phyloP scores from a whole-genome alignment of 1,139 yeast species.

The Diutina sp. region DNA sequence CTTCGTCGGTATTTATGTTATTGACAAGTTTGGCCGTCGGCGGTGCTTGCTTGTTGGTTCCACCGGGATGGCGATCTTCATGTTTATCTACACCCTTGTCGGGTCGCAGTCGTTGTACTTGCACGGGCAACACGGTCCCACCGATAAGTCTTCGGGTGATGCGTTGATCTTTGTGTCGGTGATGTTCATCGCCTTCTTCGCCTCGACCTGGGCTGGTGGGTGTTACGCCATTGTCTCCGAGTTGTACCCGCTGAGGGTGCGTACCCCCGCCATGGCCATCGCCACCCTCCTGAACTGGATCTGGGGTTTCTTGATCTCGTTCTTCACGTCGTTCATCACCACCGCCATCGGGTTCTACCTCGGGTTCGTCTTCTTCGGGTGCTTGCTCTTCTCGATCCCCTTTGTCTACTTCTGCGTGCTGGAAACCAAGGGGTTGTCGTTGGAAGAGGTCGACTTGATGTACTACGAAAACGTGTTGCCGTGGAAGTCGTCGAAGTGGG shows the following conservation, averaged over 20 bases:
- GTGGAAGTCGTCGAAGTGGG: slow-evolving; percentile 35
- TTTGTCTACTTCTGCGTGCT: slow-evolving; percentile 48
- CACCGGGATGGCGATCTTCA: slow-evolving; percentile 49
- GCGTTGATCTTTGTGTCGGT: slow-evolving; percentile 72
- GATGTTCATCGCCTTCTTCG: slow-evolving; percentile 70
- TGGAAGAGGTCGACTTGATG: slow-evolving; percentile 60
- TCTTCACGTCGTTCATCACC: slow-evolving; percentile 63
- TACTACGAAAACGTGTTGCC: slow-evolving; percentile 30
- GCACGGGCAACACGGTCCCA: slow-evolving; percentile 19
- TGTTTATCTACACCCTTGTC: slow-evolving; percentile 52
- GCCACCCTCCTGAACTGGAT: slow-evolving; percentile 72
- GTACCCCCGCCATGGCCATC: slow-evolving; percentile 70
- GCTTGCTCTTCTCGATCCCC: slow-evolving; percentile 39
- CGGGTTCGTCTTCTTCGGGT: slow-evolving; percentile 66
- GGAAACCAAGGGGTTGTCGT: slow-evolving; percentile 54
- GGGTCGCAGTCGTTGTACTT: slow-evolving; percentile 55
- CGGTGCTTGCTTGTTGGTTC: slow-evolving; percentile 13
- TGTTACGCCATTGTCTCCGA: slow-evolving; percentile 72
- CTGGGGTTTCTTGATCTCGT: slow-evolving; percentile 66
- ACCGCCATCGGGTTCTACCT: slow-evolving; percentile 35
- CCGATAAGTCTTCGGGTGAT: slow-evolving; percentile 45
- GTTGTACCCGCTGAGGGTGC: slow-evolving; percentile 64
- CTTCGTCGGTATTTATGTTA: slow-evolving; percentile 50
- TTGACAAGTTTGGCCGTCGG: slow-evolving; percentile 7
- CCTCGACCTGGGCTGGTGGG: slow-evolving; percentile 82